Evolutionary conservation across 129 eudicot genomes (phyloP).

Genomic region (Cynara cardunculus): DNA sequence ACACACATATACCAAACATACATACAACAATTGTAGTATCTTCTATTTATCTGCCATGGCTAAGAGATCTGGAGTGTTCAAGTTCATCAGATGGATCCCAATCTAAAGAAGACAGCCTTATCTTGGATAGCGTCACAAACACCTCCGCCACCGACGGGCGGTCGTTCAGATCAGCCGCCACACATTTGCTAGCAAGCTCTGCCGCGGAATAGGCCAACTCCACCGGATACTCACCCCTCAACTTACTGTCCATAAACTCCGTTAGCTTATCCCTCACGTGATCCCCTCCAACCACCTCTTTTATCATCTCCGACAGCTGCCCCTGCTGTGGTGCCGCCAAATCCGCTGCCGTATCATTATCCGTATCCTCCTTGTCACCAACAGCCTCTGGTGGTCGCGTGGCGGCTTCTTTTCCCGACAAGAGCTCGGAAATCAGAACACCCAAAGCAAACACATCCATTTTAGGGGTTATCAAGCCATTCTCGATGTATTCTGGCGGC

Average conservation of each 20-base stretch:
- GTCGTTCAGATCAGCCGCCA: conserved; percentile 54
- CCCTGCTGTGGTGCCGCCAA: neutral
- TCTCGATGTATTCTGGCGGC: conserved; percentile 83
- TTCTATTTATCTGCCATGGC: conserved; percentile 39
- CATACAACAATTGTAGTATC: conserved; percentile 1
- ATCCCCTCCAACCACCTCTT: conserved; percentile 48
- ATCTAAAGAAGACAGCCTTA: conserved; percentile 56
- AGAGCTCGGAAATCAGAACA: conserved; percentile 65
- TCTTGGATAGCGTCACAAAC: conserved; percentile 50
- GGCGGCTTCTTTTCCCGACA: conserved; percentile 70
- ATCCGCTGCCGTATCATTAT: conserved; percentile 7
- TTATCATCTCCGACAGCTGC: conserved; percentile 37
- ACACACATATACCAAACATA: neutral
- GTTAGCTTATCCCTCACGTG: conserved; percentile 64
- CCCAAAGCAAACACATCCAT: conserved; percentile 84
- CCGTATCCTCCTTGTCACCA: conserved; percentile 10
- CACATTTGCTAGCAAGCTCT: conserved; percentile 60
- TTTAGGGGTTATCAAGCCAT: conserved; percentile 74
- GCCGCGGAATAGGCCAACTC: conserved; percentile 78
- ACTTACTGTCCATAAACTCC: conserved; percentile 52
- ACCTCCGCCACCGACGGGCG: conserved; percentile 58
- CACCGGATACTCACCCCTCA: conserved; percentile 61
- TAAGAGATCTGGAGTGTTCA: conserved; percentile 43
- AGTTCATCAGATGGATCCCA: conserved; percentile 89
- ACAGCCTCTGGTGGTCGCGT: conserved; percentile 2